Evolutionary conservation across 1,284 basidiomycete species (phyloP).

Genomic region (Leccinum pallidistipes): DNA sequence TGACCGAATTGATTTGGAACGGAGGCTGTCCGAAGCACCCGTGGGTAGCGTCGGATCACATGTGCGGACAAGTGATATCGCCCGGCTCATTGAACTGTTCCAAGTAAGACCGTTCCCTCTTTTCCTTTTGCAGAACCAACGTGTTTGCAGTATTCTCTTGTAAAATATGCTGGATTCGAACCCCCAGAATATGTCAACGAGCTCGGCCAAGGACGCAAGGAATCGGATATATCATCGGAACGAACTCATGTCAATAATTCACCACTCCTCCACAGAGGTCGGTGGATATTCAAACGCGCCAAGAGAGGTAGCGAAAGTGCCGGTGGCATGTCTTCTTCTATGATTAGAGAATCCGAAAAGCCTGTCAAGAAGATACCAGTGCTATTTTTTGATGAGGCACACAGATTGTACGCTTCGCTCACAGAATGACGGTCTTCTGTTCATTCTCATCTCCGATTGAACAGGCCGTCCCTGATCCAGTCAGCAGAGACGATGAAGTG

Average conservation of each 20-base stretch:
- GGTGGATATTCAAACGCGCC: constrained; percentile 36
- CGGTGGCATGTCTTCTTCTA: constrained; percentile 32
- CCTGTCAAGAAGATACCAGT: constrained; percentile 72
- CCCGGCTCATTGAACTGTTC: constrained; percentile 82
- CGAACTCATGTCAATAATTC: constrained; percentile 38
- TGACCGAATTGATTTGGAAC: constrained; percentile 70
- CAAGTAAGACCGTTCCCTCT: constrained; percentile 44
- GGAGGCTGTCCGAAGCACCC: constrained; percentile 48
- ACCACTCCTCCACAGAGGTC: constrained; percentile 28
- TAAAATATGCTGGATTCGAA: constrained; percentile 71
- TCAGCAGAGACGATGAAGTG: constrained; percentile 79
- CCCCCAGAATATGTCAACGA: constrained; percentile 40
- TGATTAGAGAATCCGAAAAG: constrained; percentile 36
- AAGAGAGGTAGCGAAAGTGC: constrained; percentile 30
- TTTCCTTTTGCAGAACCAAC: neutral
- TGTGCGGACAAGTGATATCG: constrained; percentile 76
- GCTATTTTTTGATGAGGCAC: constrained; percentile 81
- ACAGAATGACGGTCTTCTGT: neutral
- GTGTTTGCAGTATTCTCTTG: constrained; percentile 54
- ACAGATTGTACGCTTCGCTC: constrained; percentile 59
- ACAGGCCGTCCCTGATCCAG: constrained; percentile 69
- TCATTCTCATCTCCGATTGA: constrained; percentile 6
- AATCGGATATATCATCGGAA: constrained; percentile 35
- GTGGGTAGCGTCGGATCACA: constrained; percentile 38
- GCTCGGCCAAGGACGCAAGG: constrained; percentile 28